Evolutionary conservation across 257 asterid genomes (phyloP), one percentile per base, ranked within the genome.

Genomic region (Striga asiatica): DNA sequence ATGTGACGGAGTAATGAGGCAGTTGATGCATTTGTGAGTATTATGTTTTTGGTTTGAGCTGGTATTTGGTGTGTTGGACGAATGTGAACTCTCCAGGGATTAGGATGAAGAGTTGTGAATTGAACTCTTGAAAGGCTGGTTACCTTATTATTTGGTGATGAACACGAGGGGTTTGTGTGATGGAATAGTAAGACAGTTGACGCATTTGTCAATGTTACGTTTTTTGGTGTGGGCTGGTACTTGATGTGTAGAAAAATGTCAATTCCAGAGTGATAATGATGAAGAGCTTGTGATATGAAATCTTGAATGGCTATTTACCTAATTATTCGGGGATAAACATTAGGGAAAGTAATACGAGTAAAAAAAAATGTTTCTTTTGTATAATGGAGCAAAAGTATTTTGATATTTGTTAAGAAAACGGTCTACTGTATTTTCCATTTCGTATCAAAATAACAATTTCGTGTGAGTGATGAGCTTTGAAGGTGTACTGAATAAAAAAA

Each of bases 381-480:
- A 18, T 27, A 27, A 25, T 20, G 16, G 18, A 12, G 13, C 6
- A 9, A 32, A 13, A 38, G 17, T 23, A 29, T 23, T 31, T 38
- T 18, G 61, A 32, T n/a, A n/a, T n/a, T n/a, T n/a, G n/a, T n/a
- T 22, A 50, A 37, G 48, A 54, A 21, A 46, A 51, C 29, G 54
- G 13, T 50, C 27, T 39, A 17, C 39, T 8, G 27, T n/a, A 0
- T 34, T 64, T 45, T 23, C 27, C 13, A 21, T 35, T 7, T 17
- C n/a, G 21, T 16, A 14, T 13, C 25, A 14, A 21, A 34, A 23
- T 31, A 16, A 4, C 32, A 48, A 47, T 32, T 45, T 53, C 2
- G 43, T 38, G 2, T 4, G 0, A 17, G 51, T 17, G 53, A 39
- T 39, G 45, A n/a, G n/a, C n/a, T n/a, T n/a, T 25, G 38, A 22